Base-by-base conservation (phyloP, 495 filamentous ascomycete species). In the Pyrenula aspistea region DNA sequence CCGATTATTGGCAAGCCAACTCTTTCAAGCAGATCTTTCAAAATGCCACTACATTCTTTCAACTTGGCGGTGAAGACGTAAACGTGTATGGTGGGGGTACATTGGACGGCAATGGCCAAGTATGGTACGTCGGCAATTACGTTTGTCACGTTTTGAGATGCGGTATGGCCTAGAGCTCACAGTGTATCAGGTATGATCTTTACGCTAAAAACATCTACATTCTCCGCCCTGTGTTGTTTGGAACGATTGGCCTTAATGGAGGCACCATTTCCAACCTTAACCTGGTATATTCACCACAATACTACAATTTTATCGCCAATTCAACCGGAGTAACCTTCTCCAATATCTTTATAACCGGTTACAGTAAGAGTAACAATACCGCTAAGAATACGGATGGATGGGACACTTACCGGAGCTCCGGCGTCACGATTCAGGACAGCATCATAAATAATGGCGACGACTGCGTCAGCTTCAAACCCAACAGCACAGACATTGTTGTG, bases 401-500 rank as follows among this genome's bases (percentile, higher is more conserved):
- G 84, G 85, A 87, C 62, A 80, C 80, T 2, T 88, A 87, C 63
- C 77, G 83, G 11, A 82, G 77, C 10, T 65, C 67, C 0, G 79
- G 80, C 36, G 77, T 85, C 54, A 78, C 82, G 1, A 86, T 88
- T 49, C 84, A 87, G 61, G 78, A 89, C 64, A 84, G 80, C 1
- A 71, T 77, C 19, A 77, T 89, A 55, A 74, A 83, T 61, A 88
- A 88, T 55, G 82, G 82, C 22, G 84, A 89, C 60, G 78, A 88
- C 63, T 88, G 84, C 58, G 84, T 88, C n/a, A 82, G 82, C 11
- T 87, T 88, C 76, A 88, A 89, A 66, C 85, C 85, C 1, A 88
- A 88, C 65, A 83, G 76, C 65, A 87, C 83, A n/a, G 74, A 88
- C 55, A 82, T 89, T 55, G 69, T 89, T 3, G 79, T 88, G 19